A percentile compares a stretch with the other conserved stretches of the same genome.
phyloP scores from a whole-genome alignment of 305 asterid species.

The Fraxinus velutina region DNA sequence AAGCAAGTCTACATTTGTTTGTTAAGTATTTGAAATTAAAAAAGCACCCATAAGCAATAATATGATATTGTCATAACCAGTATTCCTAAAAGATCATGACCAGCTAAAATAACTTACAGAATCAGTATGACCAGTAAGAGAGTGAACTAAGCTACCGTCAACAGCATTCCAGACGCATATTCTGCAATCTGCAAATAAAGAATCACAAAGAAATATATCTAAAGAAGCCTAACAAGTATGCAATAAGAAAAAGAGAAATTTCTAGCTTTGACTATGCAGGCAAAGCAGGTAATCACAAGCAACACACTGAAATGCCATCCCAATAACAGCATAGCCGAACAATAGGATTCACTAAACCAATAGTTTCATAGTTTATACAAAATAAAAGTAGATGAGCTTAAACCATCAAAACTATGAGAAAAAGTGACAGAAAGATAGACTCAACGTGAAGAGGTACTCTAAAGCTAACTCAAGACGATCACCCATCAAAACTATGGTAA shows the following conservation, averaged over 20 bases:
- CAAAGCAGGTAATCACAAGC: conserved; percentile 10
- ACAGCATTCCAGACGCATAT: conserved; percentile 99
- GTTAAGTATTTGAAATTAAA: neutral
- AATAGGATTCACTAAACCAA: neutral
- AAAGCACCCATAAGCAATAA: conserved; percentile 9
- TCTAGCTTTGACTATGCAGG: conserved; percentile 18
- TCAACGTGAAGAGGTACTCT: neutral
- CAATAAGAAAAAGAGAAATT: conserved; percentile 3
- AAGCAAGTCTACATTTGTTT: neutral
- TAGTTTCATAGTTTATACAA: neutral
- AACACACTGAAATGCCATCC: conserved; percentile 11
- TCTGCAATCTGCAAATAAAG: conserved; percentile 73
- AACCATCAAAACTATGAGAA: conserved; percentile 9
- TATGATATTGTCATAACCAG: conserved; percentile 11
- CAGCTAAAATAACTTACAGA: conserved; percentile 54
- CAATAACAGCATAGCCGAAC: conserved; percentile 10
- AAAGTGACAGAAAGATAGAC: conserved; percentile 13
- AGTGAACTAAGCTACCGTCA: conserved; percentile 97
- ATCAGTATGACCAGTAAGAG: conserved; percentile 90
- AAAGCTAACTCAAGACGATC: conserved; percentile 5
- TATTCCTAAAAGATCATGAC: conserved; percentile 17
- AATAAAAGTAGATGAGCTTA: conserved; percentile 6
- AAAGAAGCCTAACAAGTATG: conserved; percentile 18
- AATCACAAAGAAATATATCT: neutral
- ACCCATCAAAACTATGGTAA: conserved; percentile 3